Evolutionary conservation across 192 early-diverging fungal species (phyloP).

Genomic region (Backusella parvicylindrica): DNA sequence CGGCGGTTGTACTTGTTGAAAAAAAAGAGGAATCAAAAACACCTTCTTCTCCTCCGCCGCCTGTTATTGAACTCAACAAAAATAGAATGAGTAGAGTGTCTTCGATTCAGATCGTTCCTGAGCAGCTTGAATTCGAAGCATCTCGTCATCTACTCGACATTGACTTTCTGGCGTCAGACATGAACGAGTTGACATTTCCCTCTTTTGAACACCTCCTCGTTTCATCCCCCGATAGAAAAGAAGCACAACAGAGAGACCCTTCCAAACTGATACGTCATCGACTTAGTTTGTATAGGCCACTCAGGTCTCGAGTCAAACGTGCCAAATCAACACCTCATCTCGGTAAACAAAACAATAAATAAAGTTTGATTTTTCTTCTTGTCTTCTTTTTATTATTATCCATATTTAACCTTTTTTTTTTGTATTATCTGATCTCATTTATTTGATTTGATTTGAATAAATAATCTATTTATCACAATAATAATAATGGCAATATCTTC

Average conservation of each 20-base stretch:
- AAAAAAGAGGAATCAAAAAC: neutral
- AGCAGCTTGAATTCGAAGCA: conserved; percentile 2
- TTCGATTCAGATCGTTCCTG: neutral
- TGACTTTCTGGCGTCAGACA: neutral
- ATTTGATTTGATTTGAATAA: neutral
- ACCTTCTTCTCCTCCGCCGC: neutral
- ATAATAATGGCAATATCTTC: neutral
- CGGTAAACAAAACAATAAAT: neutral
- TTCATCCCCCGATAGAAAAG: neutral
- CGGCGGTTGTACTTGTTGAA: neutral
- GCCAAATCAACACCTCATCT: neutral
- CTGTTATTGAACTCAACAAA: neutral
- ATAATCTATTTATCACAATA: neutral
- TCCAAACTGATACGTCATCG: neutral
- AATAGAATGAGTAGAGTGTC: neutral
- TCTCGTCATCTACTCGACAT: neutral
- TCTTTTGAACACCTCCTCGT: neutral
- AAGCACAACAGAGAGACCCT: neutral
- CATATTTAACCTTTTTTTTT: neutral
- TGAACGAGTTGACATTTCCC: neutral
- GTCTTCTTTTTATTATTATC: neutral
- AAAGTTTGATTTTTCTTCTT: neutral
- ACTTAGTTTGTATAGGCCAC: neutral
- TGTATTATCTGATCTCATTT: neutral
- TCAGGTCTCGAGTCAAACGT: neutral